Evolutionary conservation across 306 rosid species (phyloP).

Genomic region (Gleditsia sinensis): DNA sequence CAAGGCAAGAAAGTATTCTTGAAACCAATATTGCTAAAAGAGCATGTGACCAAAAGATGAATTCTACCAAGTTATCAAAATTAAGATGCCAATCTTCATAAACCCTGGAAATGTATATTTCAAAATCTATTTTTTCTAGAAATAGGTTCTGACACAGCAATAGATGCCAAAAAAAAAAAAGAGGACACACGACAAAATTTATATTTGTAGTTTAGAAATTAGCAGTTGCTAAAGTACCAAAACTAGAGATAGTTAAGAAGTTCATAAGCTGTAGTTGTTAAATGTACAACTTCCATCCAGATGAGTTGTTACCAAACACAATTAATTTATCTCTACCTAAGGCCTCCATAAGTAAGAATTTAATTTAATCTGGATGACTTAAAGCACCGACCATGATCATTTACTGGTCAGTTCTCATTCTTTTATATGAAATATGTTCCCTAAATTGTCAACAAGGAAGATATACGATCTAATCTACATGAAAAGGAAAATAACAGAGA

Average conservation of each 20-base stretch:
- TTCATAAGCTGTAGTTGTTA: conserved; percentile 8
- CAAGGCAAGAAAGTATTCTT: conserved; percentile 13
- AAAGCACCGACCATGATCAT: background rate
- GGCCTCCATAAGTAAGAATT: background rate
- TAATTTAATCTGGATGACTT: background rate
- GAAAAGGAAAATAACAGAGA: conserved; percentile 12
- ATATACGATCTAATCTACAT: background rate
- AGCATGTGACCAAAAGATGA: background rate
- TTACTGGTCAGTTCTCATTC: conserved; percentile 15
- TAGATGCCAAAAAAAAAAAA: background rate
- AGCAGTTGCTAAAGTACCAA: background rate
- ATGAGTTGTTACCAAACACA: background rate
- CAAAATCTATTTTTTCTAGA: conserved; percentile 1
- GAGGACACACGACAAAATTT: background rate
- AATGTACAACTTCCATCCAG: conserved; percentile 18
- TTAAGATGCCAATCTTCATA: background rate
- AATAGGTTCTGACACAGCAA: conserved; percentile 11
- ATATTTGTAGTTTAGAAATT: conserved; percentile 1
- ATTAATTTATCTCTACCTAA: conserved; percentile 8
- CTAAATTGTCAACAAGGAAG: background rate
- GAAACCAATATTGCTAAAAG: background rate
- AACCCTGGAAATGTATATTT: conserved; percentile 15
- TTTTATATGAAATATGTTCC: background rate
- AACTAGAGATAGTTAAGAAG: background rate
- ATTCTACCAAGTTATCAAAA: conserved; percentile 9